These are phyloP conservation scores for Colletotrichum sp. DNA, from an alignment of 2,329 filamentous ascomycete genomes.

Conservation along the genomic window DNA sequence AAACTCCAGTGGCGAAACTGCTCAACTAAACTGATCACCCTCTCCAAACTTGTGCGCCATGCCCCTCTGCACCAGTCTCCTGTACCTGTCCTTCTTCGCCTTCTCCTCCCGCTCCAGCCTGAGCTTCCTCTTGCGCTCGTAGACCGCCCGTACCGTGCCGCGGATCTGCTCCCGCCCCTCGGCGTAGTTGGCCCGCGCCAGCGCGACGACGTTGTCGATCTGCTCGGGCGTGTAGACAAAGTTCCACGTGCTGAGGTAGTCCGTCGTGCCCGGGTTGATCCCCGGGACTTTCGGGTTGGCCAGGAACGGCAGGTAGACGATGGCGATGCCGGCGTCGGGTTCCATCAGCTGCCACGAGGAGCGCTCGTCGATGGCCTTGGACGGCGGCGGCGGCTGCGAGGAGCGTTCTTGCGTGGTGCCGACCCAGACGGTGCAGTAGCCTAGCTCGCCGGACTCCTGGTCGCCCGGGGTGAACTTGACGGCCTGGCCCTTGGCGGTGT, in stretches of 20 bases:
- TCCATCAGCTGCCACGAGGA: conserved; percentile 74
- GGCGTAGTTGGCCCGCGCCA: conserved; percentile 86
- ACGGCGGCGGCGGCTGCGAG: conserved; percentile 55
- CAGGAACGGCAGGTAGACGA: conserved; percentile 90
- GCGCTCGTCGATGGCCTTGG: conserved; percentile 64
- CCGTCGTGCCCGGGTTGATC: conserved; percentile 82
- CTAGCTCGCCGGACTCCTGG: conserved; percentile 66
- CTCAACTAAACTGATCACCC: conserved; percentile 68
- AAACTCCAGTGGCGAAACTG: conserved; percentile 25
- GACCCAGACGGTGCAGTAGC: conserved; percentile 95
- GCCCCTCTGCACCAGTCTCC: conserved; percentile 54
- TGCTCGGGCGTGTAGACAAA: conserved; percentile 94
- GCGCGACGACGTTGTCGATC: conserved; percentile 80
- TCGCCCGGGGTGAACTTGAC: conserved; percentile 46
- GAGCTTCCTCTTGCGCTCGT: conserved; percentile 83
- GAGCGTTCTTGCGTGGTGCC: conserved; percentile 80
- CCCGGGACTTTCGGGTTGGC: conserved; percentile 76
- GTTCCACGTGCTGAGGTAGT: conserved; percentile 97
- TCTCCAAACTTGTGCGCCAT: conserved; percentile 62
- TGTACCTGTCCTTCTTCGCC: conserved; percentile 43
- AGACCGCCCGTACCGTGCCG: conserved; percentile 83
- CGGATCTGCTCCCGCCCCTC: conserved; percentile 82
- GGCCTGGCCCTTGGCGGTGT: conserved; percentile 32
- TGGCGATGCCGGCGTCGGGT: conserved; percentile 82
- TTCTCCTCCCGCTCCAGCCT: conserved; percentile 59